These are phyloP conservation scores for Allium sativum DNA, from an alignment of 106 monocot genomes.

Conservation along the genomic window DNA sequence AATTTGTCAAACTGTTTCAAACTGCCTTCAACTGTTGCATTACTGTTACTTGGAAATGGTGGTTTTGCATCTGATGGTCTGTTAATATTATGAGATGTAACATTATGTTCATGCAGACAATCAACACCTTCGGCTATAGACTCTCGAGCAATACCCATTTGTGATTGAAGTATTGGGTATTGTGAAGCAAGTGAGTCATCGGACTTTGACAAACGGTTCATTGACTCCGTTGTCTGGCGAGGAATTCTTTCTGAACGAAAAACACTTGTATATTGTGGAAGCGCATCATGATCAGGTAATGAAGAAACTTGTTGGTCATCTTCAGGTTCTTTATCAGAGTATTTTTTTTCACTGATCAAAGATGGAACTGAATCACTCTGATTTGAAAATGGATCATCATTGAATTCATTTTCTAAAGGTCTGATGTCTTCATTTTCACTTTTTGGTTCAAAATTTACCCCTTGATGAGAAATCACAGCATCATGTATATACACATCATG, in stretches of 20 bases:
- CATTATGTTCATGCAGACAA: slow-evolving; percentile 30
- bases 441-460: slow-evolving; percentile 11
- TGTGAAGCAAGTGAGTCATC: slow-evolving; percentile 73
- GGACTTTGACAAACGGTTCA: slow-evolving; percentile 81
- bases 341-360: slow-evolving; percentile 7
- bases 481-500: neutral
- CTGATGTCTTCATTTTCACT: slow-evolving; percentile 24
- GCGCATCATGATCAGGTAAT: slow-evolving; percentile 51
- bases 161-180: slow-evolving; percentile 41
- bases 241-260: slow-evolving; percentile 90
- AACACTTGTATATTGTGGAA: slow-evolving; percentile 37
- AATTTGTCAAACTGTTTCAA: slow-evolving; percentile 39
- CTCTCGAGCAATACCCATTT: slow-evolving; percentile 36
- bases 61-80: slow-evolving; percentile 22
- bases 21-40: slow-evolving; percentile 28
- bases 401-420: slow-evolving; percentile 16
- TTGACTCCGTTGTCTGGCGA: slow-evolving; percentile 44
- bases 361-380: slow-evolving; percentile 17
- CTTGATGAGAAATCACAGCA: slow-evolving; percentile 13
- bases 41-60: slow-evolving; percentile 15
- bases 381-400: slow-evolving; percentile 23
- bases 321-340: slow-evolving; percentile 23
- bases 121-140: slow-evolving; percentile 50
- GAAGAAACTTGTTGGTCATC: slow-evolving; percentile 48
- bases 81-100: slow-evolving; percentile 21